phyloP scores from a whole-genome alignment of 2,329 filamentous ascomycete species.

The Tolypocladium cylindrosporum region DNA sequence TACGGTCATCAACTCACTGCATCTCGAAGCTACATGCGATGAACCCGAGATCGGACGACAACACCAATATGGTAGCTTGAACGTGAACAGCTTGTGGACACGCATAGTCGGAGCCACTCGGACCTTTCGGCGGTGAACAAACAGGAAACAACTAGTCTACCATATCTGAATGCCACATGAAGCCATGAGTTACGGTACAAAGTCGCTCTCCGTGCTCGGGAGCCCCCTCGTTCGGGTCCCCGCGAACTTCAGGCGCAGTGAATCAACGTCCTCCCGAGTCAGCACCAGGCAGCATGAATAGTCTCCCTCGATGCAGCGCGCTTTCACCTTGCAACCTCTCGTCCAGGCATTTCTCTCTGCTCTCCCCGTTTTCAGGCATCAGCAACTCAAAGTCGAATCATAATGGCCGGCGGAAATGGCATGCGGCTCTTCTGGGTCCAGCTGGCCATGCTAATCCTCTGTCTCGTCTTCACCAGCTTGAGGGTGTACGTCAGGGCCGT shows the following conservation, averaged over 20 bases:
- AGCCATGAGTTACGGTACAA: background rate
- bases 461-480: constrained; percentile 27
- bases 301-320: background rate
- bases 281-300: constrained; percentile 23
- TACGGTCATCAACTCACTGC: background rate
- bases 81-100: background rate
- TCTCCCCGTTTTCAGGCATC: background rate
- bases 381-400: background rate
- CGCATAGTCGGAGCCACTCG: background rate
- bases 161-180: background rate
- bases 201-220: background rate
- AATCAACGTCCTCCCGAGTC: background rate
- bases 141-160: background rate
- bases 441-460: constrained; percentile 19
- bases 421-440: constrained; percentile 11
- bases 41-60: background rate
- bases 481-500: constrained; percentile 1
- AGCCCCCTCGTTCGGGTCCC: background rate
- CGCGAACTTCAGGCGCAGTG: background rate
- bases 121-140: background rate
- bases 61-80: background rate
- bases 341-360: background rate
- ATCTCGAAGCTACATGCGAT: no score
- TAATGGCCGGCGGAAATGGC: constrained; percentile 20
- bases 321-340: background rate